These are phyloP conservation scores for Paxillus involutus DNA, from an alignment of 768 basidiomycete genomes.

Conservation along the genomic window DNA sequence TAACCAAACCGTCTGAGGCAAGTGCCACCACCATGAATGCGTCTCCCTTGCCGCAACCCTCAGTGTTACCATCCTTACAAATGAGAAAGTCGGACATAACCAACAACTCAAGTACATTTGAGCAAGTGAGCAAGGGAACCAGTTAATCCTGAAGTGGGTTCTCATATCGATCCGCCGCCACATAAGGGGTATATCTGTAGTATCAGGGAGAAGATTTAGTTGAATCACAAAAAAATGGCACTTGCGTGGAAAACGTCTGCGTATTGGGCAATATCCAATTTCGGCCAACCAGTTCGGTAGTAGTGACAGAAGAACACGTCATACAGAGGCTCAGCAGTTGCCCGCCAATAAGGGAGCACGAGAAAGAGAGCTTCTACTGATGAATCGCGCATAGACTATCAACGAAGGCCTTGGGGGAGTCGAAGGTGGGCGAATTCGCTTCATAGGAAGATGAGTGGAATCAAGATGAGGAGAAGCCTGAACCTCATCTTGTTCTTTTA, in stretches of 20 bases:
- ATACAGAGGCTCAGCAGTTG: too few relatives aligned
- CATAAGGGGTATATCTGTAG: constrained; percentile 76
- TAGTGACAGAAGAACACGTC: too few relatives aligned
- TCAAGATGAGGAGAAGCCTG: neutral
- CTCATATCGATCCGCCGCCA: constrained; percentile 80
- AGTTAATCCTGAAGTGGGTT: neutral
- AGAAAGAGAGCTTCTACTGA: constrained; percentile 30
- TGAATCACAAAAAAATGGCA: constrained; percentile 9
- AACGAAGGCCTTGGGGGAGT: constrained; percentile 18
- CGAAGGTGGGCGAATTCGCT: constrained; percentile 18
- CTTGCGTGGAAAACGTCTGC: constrained; percentile 78
- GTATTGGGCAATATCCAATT: too few relatives aligned
- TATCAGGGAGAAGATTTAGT: neutral
- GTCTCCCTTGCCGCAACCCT: too few relatives aligned
- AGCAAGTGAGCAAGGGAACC: constrained; percentile 1
- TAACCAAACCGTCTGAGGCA: too few relatives aligned
- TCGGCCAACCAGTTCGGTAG: too few relatives aligned
- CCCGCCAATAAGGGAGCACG: constrained; percentile 25
- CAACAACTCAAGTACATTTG: constrained; percentile 61
- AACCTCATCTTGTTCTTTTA: constrained; percentile 10
- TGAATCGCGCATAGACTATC: constrained; percentile 19
- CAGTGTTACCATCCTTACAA: too few relatives aligned
- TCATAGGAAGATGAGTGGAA: neutral
- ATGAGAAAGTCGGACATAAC: too few relatives aligned
- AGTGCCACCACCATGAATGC: too few relatives aligned